phyloP scores from a whole-genome alignment of 2,329 filamentous ascomycete species.

The Rosellinia necatrix region DNA sequence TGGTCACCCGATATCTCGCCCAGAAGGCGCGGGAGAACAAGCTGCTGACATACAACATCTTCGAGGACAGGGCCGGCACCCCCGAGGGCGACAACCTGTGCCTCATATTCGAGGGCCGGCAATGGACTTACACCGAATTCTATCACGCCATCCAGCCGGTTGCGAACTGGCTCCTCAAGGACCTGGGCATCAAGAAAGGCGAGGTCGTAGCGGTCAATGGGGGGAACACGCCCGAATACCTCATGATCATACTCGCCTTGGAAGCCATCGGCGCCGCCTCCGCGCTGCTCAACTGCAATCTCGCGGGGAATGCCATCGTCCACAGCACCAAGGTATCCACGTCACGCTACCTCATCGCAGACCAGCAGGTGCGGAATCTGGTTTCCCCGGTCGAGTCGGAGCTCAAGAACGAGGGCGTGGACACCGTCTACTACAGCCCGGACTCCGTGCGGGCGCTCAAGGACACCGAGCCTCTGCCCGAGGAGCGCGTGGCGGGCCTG shows the following conservation, averaged over 20 bases:
- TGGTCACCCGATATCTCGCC: constrained; percentile 41
- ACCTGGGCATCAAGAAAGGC: constrained; percentile 59
- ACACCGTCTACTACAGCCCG: constrained; percentile 56
- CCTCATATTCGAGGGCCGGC: constrained; percentile 62
- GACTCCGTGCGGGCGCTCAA: constrained; percentile 48
- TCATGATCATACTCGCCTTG: constrained; percentile 67
- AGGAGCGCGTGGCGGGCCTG: constrained; percentile 57
- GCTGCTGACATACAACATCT: constrained; percentile 31
- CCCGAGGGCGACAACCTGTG: constrained; percentile 31
- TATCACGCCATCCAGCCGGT: constrained; percentile 60
- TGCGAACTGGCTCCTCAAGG: constrained; percentile 63
- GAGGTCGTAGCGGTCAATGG: constrained; percentile 69
- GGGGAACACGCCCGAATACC: constrained; percentile 68
- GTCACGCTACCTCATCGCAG: constrained; percentile 61
- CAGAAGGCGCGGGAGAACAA: constrained; percentile 31
- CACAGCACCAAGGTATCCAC: constrained; percentile 66
- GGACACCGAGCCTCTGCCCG: constrained; percentile 54
- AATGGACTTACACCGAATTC: constrained; percentile 63
- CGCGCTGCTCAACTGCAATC: constrained; percentile 72
- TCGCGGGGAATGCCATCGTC: constrained; percentile 64
- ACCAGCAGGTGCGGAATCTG: constrained; percentile 57
- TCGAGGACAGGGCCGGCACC: constrained; percentile 35
- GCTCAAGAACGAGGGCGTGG: constrained; percentile 58
- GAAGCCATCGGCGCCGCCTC: constrained; percentile 68
- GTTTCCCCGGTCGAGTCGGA: constrained; percentile 62